Conservation (phyloP, 2,329 filamentous ascomycete species). For the Rugonectria rugulosa region DNA sequence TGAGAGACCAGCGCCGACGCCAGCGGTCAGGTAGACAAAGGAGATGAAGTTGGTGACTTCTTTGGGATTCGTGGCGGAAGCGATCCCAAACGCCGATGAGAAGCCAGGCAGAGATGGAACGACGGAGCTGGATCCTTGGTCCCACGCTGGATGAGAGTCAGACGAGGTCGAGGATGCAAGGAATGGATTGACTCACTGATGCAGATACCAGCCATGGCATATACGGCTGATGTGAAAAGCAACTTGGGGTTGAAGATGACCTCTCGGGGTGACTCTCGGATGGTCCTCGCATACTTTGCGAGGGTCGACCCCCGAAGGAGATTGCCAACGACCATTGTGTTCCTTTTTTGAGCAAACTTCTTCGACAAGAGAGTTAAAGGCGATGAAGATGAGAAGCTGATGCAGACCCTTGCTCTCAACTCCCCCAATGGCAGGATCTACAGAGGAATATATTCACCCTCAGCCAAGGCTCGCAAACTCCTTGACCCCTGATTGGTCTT, state of each 20-base stretch:
- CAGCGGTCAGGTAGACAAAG: slow-evolving; percentile 25
- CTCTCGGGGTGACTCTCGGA: slow-evolving; percentile 24
- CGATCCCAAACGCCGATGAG: slow-evolving; percentile 21
- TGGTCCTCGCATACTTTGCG: slow-evolving; percentile 18
- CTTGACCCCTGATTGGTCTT: slow-evolving; percentile 1
- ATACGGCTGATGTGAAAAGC: slow-evolving; percentile 18
- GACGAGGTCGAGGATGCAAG: neutral
- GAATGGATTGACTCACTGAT: slow-evolving; percentile 13
- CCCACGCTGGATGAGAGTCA: slow-evolving; percentile 14
- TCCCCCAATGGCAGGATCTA: neutral
- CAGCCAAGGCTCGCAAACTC: neutral
- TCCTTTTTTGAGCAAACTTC: neutral
- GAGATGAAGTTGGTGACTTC: slow-evolving; percentile 28
- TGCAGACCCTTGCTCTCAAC: neutral
- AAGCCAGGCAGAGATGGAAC: slow-evolving; percentile 28
- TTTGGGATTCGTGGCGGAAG: slow-evolving; percentile 21
- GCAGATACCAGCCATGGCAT: slow-evolving; percentile 26
- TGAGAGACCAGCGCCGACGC: slow-evolving; percentile 12
- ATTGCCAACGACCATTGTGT: slow-evolving; percentile 11
- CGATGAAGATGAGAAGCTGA: neutral
- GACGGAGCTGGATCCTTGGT: slow-evolving; percentile 28
- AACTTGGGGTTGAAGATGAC: slow-evolving; percentile 22
- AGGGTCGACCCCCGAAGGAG: slow-evolving; percentile 20
- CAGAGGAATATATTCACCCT: slow-evolving; percentile 8
- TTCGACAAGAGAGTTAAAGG: neutral